These are phyloP conservation scores for Triglochin maritima DNA, from an alignment of 106 monocot species.

Conservation along the genomic window DNA sequence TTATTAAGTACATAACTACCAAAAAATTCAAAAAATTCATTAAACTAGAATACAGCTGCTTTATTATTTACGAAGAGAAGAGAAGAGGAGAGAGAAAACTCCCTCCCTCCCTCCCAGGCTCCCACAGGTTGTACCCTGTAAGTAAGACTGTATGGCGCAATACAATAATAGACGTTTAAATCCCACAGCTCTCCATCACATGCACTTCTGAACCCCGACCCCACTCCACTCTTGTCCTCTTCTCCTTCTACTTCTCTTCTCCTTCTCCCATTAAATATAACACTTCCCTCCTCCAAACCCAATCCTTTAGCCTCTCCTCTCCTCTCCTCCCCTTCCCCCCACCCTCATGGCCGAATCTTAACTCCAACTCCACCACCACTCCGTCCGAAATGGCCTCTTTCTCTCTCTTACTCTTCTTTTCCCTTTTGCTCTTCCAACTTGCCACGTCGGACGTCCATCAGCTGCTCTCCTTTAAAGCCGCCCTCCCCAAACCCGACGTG, in stretches of 20 bases:
- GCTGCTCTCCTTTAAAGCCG: constrained; percentile 46
- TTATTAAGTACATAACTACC: too few relatives aligned
- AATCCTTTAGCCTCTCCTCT: neutral
- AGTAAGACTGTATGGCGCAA: neutral
- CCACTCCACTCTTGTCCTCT: neutral
- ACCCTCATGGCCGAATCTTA: neutral
- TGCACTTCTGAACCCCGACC: constrained; percentile 3
- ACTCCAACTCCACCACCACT: too few relatives aligned
- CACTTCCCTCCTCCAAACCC: neutral
- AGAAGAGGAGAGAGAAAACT: neutral
- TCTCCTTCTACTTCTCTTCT: neutral
- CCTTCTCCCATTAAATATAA: neutral
- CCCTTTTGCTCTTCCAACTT: neutral
- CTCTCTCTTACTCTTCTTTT: neutral
- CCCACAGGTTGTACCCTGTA: neutral
- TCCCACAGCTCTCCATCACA: constrained; percentile 1
- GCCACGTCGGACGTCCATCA: constrained; percentile 13
- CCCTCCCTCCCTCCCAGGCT: neutral
- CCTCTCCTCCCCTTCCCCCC: neutral
- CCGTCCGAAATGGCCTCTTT: neutral
- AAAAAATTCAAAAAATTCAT: too few relatives aligned
- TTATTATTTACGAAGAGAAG: neutral
- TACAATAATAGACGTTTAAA: neutral
- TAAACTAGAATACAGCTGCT: too few relatives aligned
- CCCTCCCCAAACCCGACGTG: constrained; percentile 34